phyloP scores from a whole-genome alignment of 495 filamentous ascomycete genomes.

The Neurospora pannonica region DNA sequence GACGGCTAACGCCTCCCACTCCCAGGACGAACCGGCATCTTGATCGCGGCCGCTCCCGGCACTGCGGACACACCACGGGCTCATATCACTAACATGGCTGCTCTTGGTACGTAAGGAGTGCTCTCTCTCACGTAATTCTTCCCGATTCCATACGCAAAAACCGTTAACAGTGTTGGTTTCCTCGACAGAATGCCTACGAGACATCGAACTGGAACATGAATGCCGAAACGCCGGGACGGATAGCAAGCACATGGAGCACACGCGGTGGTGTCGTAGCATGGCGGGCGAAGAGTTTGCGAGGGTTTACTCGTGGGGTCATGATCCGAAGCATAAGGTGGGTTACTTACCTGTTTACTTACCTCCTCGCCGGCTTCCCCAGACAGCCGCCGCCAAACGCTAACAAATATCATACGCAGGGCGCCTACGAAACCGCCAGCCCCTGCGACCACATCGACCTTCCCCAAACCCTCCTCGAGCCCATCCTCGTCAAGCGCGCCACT shows the following conservation, averaged over 20 bases:
- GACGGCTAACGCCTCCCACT: not conserved
- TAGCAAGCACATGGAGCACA: slow-evolving; percentile 37
- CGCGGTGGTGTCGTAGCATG: slow-evolving; percentile 46
- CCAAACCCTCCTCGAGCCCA: slow-evolving; percentile 44
- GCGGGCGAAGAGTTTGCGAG: slow-evolving; percentile 45
- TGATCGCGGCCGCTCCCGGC: slow-evolving; percentile 36
- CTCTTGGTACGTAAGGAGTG: slow-evolving; percentile 8
- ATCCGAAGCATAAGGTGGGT: slow-evolving; percentile 32
- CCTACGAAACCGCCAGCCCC: slow-evolving; percentile 42
- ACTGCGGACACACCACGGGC: slow-evolving; percentile 45
- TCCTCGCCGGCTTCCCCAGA: too few species aligned
- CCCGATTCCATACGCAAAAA: not conserved
- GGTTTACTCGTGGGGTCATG: slow-evolving; percentile 44
- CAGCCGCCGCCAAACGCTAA: slow-evolving; percentile 1
- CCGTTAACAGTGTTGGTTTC: not conserved
- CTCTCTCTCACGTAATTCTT: not conserved
- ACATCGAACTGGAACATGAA: slow-evolving; percentile 40
- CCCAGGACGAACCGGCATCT: slow-evolving; percentile 37
- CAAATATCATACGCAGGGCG: slow-evolving; percentile 26
- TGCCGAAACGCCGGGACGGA: slow-evolving; percentile 25
- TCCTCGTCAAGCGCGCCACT: slow-evolving; percentile 36
- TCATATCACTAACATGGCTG: slow-evolving; percentile 44
- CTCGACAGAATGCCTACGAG: slow-evolving; percentile 36
- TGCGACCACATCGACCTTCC: slow-evolving; percentile 40
- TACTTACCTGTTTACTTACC: not conserved